Conservation (phyloP, 1,284 basidiomycete genomes). For the Puccinia polysora region DNA sequence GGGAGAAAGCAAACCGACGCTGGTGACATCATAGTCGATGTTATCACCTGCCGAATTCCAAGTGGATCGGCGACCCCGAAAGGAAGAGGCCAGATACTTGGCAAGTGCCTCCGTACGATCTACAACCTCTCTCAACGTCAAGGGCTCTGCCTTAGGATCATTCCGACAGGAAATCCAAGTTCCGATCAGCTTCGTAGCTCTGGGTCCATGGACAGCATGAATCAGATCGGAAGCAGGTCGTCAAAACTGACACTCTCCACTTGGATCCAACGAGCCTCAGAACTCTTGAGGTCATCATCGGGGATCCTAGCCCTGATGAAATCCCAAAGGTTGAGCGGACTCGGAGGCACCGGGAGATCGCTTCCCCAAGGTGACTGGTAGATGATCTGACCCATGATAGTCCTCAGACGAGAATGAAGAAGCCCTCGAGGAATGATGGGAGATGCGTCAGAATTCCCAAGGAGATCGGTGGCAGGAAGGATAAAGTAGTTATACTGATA, state of each 20-base stretch:
- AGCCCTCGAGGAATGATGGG: no score
- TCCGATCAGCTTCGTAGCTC: no score
- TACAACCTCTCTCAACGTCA: neutral
- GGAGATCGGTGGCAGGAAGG: no score
- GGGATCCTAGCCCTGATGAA: neutral
- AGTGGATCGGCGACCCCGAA: slow-evolving; percentile 4
- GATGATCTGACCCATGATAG: neutral
- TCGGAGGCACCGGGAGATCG: neutral
- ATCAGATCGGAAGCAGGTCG: neutral
- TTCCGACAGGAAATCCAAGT: neutral
- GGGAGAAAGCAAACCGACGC: slow-evolving; percentile 1
- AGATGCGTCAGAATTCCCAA: no score
- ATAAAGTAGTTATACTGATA: no score
- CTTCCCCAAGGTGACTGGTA: neutral
- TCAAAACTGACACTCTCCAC: neutral
- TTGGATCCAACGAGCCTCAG: neutral
- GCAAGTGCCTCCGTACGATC: neutral
- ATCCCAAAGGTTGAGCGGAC: neutral
- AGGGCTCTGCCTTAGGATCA: neutral
- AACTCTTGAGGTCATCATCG: neutral
- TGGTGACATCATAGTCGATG: neutral
- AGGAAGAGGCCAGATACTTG: neutral
- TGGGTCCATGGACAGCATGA: no score
- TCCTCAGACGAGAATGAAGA: no score
- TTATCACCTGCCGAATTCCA: neutral